These are phyloP conservation scores for Teunomyces gatunensis DNA, from an alignment of 805 yeast genomes.

Conservation along the genomic window DNA sequence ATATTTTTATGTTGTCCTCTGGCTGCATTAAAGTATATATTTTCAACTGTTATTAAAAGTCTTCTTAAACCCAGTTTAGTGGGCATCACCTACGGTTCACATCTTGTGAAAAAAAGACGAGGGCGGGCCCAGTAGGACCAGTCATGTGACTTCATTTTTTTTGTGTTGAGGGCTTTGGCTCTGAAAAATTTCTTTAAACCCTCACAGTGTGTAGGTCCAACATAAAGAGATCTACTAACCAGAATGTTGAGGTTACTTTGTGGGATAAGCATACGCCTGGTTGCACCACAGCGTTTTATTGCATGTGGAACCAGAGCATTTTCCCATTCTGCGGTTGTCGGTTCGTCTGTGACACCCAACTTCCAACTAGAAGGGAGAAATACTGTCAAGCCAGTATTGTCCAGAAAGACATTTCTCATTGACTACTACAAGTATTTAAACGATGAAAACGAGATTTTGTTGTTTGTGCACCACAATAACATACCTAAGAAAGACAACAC, in stretches of 20 bases:
- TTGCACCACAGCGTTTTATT: not conserved
- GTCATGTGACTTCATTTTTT: not conserved
- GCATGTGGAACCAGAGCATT: constrained; percentile 5
- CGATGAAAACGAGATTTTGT: constrained; percentile 63
- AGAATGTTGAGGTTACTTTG: constrained; percentile 2
- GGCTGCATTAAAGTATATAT: constrained; percentile 1
- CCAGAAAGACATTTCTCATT: constrained; percentile 83
- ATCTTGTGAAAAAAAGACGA: not conserved
- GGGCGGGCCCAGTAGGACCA: not conserved
- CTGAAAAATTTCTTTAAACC: not conserved
- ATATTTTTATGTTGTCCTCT: not conserved
- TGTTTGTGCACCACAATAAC: constrained; percentile 85
- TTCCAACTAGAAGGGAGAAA: constrained; percentile 22
- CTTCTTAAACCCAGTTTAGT: not conserved
- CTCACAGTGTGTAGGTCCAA: not conserved
- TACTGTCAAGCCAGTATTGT: constrained; percentile 60
- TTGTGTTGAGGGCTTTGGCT: not conserved
- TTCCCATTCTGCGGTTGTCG: constrained; percentile 1
- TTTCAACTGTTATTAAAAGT: not conserved
- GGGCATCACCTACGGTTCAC: not conserved
- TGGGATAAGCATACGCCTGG: constrained; percentile 2
- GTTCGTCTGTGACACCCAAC: constrained; percentile 5
- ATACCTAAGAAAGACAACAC: constrained; percentile 67
- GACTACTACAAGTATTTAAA: constrained; percentile 75
- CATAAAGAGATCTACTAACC: not conserved